These are phyloP conservation scores for Xylaria hypoxylon DNA, from an alignment of 2,329 filamentous ascomycete species.

Conservation along the genomic window DNA sequence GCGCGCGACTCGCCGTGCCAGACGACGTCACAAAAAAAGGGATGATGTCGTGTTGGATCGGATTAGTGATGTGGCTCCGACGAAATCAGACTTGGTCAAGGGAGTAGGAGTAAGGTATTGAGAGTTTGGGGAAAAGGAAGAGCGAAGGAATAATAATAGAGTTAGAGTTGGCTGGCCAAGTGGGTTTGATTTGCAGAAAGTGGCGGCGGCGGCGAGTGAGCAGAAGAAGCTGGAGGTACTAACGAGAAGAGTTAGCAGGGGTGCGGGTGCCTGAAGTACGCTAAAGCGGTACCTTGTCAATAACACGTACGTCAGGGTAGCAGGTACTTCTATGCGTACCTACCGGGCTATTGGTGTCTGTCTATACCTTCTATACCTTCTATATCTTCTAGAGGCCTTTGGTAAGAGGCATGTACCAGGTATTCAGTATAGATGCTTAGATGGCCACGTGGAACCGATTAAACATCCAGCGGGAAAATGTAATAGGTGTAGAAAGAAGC, in stretches of 20 bases:
- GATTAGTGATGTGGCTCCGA: conserved; percentile 31
- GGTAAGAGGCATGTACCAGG: neutral
- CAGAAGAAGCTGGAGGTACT: conserved; percentile 29
- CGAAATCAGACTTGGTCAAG: conserved; percentile 6
- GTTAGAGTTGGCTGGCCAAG: conserved; percentile 26
- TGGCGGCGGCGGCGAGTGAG: conserved; percentile 31
- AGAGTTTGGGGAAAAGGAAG: conserved; percentile 25
- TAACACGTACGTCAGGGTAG: conserved; percentile 7
- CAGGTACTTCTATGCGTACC: conserved; percentile 8
- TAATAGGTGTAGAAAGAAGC: neutral
- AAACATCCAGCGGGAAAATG: neutral
- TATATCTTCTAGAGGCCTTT: neutral
- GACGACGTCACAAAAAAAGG: conserved; percentile 30
- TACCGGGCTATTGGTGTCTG: neutral
- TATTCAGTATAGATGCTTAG: conserved; percentile 7
- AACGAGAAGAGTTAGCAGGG: conserved; percentile 30
- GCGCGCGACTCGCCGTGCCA: conserved; percentile 38
- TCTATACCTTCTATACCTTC: too few relatives aligned
- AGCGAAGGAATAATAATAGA: conserved; percentile 16
- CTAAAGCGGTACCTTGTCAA: conserved; percentile 19
- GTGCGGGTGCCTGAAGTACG: conserved; percentile 32
- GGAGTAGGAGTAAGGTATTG: neutral
- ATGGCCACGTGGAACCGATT: neutral
- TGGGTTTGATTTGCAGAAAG: conserved; percentile 31
- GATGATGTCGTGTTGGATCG: conserved; percentile 22